A percentile compares a stretch with the other conserved stretches of the same genome.
Conservation (phyloP, 2,329 filamentous ascomycete species). For the Fusarium nygamai region DNA sequence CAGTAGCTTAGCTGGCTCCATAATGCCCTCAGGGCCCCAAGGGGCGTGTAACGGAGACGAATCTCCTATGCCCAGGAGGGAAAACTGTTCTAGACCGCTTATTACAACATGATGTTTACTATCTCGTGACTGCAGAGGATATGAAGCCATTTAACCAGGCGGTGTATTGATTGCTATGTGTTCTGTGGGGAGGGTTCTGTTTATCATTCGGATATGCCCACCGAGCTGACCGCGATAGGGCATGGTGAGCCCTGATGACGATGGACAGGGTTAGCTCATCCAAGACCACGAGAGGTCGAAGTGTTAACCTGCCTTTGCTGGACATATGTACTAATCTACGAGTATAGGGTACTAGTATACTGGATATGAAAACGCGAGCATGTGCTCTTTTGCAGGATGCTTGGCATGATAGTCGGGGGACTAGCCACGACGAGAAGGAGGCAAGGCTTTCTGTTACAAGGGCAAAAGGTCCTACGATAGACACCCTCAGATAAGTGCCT, state of each 20-base stretch:
- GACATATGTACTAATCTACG: conserved; percentile 5
- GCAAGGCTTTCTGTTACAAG: conserved; percentile 1
- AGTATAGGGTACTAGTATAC: neutral
- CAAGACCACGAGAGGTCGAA: neutral
- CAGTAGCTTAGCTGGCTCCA: conserved; percentile 19
- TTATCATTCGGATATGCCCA: neutral
- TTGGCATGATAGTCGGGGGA: conserved; percentile 13
- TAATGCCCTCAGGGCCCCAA: neutral
- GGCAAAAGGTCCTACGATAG: conserved; percentile 20
- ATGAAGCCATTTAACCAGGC: conserved; percentile 19
- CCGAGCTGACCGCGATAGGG: conserved; percentile 14
- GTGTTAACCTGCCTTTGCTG: neutral
- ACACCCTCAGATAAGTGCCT: neutral
- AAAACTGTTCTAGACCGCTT: conserved; percentile 25
- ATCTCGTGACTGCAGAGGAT: neutral
- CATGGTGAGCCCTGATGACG: conserved; percentile 11
- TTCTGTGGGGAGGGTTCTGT: conserved; percentile 1
- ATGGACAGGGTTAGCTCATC: neutral
- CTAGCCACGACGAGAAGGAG: conserved; percentile 29
- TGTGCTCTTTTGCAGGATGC: neutral
- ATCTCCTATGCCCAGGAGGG: neutral
- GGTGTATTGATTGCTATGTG: conserved; percentile 21
- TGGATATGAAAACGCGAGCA: neutral
- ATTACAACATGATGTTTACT: neutral
- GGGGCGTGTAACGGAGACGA: conserved; percentile 20